phyloP scores from a whole-genome alignment of 352 stramenopile genomes.

The Phytophthora foliorum region DNA sequence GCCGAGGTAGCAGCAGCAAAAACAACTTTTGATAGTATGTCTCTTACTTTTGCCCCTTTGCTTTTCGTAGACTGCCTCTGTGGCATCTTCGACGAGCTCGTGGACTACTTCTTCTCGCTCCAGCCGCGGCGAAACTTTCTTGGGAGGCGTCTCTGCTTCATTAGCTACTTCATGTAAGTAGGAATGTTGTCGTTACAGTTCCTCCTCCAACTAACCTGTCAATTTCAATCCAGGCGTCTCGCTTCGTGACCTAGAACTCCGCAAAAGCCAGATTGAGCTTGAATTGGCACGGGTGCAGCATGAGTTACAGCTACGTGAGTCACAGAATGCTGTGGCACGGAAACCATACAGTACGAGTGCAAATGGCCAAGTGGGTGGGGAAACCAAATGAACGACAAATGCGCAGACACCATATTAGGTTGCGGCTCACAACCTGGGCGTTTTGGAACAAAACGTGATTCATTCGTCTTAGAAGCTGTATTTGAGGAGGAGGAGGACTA shows the following conservation, averaged over 20 bases:
- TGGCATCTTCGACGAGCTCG: slow-evolving; percentile 18
- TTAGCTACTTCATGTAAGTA: slow-evolving; percentile 53
- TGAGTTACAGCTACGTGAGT: slow-evolving; percentile 48
- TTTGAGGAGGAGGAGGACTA: no score
- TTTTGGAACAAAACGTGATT: no score
- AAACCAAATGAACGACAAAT: no score
- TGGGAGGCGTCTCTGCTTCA: slow-evolving; percentile 16
- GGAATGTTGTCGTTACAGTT: not conserved
- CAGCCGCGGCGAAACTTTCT: slow-evolving; percentile 9
- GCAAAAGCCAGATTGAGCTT: slow-evolving; percentile 69
- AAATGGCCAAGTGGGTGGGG: not conserved
- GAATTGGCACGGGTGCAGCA: slow-evolving; percentile 56
- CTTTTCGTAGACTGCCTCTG: not conserved
- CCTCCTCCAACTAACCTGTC: not conserved
- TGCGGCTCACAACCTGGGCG: no score
- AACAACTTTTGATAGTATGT: not conserved
- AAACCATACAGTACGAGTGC: not conserved
- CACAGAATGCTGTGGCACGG: slow-evolving; percentile 10
- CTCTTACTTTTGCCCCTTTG: not conserved
- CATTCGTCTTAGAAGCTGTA: no score
- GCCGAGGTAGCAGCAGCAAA: slow-evolving; percentile 2
- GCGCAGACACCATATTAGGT: no score
- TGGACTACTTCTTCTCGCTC: slow-evolving; percentile 10
- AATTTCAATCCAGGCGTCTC: slow-evolving; percentile 43
- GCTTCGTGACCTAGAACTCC: slow-evolving; percentile 60